Evolutionary conservation across 2,329 filamentous ascomycete genomes (phyloP).

Genomic region (Fusarium sp.): DNA sequence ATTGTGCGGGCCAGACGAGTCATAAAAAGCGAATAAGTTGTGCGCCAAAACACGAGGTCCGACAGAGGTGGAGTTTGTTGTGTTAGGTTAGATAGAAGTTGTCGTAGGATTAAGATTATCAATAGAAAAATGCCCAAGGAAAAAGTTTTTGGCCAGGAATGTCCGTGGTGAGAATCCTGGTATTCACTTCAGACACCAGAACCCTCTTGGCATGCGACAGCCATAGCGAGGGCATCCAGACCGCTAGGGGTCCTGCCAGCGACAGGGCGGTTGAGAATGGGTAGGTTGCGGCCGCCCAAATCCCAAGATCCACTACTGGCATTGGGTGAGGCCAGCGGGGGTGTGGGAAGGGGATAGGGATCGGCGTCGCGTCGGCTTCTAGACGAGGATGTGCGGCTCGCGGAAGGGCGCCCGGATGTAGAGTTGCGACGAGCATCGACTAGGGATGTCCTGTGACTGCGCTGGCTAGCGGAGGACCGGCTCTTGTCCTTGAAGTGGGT

Average conservation of each 20-base stretch:
- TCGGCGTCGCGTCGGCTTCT: conserved; percentile 58
- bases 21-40: conserved; percentile 9
- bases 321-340: conserved; percentile 55
- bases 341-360: conserved; percentile 55
- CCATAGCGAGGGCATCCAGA: conserved; percentile 68
- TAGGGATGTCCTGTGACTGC: conserved; percentile 52
- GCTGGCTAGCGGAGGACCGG: conserved; percentile 57
- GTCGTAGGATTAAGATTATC: conserved; percentile 45
- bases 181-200: conserved; percentile 38
- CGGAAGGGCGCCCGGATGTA: conserved; percentile 48
- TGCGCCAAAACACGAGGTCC: conserved; percentile 19
- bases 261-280: conserved; percentile 61
- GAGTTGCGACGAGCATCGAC: conserved; percentile 53
- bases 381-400: conserved; percentile 49
- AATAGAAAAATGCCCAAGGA: conserved; percentile 26
- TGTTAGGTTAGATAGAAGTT: conserved; percentile 3
- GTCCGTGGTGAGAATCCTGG: conserved; percentile 3
- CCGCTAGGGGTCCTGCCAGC: conserved; percentile 62
- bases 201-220: conserved; percentile 66
- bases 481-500: conserved; percentile 78
- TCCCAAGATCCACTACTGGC: conserved; percentile 59
- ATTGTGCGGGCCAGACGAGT: not conserved
- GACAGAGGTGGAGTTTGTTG: not conserved
- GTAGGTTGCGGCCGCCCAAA: conserved; percentile 60
- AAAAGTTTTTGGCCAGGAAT: conserved; percentile 5